Conservation (phyloP, 2,329 filamentous ascomycete genomes). For the Hypoxylon sp. region DNA sequence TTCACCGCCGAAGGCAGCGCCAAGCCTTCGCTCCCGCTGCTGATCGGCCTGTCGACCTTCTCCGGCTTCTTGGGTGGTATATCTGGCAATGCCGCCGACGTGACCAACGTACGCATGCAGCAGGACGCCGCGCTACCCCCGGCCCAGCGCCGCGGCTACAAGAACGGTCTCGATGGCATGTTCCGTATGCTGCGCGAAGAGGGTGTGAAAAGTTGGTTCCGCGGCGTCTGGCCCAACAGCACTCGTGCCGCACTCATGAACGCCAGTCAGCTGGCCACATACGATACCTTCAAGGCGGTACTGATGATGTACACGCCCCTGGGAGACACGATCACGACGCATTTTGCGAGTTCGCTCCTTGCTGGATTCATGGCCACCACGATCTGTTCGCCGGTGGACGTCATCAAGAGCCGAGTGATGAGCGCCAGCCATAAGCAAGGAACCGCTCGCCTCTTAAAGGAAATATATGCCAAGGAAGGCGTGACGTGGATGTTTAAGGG, state of each 20-base stretch:
- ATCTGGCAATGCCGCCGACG: conserved; percentile 93
- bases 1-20: conserved; percentile 60
- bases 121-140: conserved; percentile 83
- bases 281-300: conserved; percentile 82
- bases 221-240: conserved; percentile 86
- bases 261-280: conserved; percentile 83
- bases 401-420: conserved; percentile 92
- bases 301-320: conserved; percentile 75
- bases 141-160: conserved; percentile 85
- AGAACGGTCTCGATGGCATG: conserved; percentile 87
- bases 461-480: conserved; percentile 78
- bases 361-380: conserved; percentile 88
- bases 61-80: conserved; percentile 92
- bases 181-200: conserved; percentile 89
- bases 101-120: conserved; percentile 98
- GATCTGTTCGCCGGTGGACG: conserved; percentile 85
- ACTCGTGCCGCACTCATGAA: conserved; percentile 89
- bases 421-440: conserved; percentile 67
- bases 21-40: conserved; percentile 76
- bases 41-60: conserved; percentile 83
- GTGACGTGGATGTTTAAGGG: conserved; percentile 88
- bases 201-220: conserved; percentile 80
- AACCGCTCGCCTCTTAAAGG: conserved; percentile 69
- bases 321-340: conserved; percentile 77
- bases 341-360: conserved; percentile 81